Conservation (phyloP, 2,329 filamentous ascomycete genomes). For the Curvularia lunata region DNA sequence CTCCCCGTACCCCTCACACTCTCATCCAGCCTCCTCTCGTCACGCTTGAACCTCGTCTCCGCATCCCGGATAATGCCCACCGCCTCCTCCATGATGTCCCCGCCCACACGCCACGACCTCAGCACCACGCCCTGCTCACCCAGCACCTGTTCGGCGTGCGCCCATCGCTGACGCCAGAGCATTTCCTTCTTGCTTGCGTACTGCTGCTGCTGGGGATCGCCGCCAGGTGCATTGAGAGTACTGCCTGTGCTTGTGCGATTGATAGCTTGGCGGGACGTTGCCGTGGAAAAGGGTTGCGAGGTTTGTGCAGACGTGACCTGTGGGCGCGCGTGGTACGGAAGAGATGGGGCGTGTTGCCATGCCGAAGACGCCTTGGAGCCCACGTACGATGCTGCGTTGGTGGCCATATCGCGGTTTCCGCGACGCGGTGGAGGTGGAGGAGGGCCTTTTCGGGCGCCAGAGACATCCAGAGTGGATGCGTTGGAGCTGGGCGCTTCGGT, state of each 20-base stretch:
- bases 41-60: constrained; percentile 45
- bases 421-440: constrained; percentile 49
- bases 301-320: constrained; percentile 25
- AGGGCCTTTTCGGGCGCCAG: constrained; percentile 28
- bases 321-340: constrained; percentile 37
- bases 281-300: constrained; percentile 39
- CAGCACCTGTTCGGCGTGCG: constrained; percentile 67
- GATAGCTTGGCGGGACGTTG: constrained; percentile 25
- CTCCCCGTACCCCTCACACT: neutral
- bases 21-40: constrained; percentile 6
- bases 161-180: constrained; percentile 73
- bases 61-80: constrained; percentile 67
- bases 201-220: constrained; percentile 7
- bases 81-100: constrained; percentile 72
- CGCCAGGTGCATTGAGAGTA: constrained; percentile 27
- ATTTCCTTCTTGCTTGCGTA: constrained; percentile 71
- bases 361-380: constrained; percentile 45
- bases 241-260: constrained; percentile 37
- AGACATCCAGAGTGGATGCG: constrained; percentile 17
- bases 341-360: constrained; percentile 44
- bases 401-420: constrained; percentile 46
- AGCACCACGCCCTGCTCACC: constrained; percentile 70
- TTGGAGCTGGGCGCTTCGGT: constrained; percentile 23
- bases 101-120: constrained; percentile 74
- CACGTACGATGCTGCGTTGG: constrained; percentile 48